phyloP scores from a whole-genome alignment of 1,284 basidiomycete species.

The Puccinia polysora region DNA sequence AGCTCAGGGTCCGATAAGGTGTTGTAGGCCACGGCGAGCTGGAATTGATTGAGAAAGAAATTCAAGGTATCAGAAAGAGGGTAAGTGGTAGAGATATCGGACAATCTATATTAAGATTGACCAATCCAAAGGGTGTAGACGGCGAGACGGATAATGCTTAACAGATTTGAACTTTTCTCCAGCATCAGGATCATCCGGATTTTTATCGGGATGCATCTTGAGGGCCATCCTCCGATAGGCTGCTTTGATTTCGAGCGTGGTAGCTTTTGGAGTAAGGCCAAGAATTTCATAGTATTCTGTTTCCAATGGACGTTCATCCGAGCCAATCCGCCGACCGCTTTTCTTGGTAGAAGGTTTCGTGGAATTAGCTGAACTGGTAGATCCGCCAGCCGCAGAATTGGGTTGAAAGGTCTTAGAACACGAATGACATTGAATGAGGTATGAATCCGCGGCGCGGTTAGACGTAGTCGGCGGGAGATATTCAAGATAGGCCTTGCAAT shows the following conservation, averaged over 20 bases:
- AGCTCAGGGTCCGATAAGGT: constrained; percentile 74
- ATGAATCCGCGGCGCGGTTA: not conserved
- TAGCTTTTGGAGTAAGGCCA: constrained; percentile 68
- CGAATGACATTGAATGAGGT: constrained; percentile 23
- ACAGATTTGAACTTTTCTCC: constrained; percentile 65
- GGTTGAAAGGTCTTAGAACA: constrained; percentile 34
- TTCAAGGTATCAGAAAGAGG: not conserved
- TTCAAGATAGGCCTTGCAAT: constrained; percentile 41
- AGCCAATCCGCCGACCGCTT: constrained; percentile 64
- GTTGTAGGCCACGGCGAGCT: constrained; percentile 59
- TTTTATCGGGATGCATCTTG: constrained; percentile 63
- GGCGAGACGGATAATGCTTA: constrained; percentile 46
- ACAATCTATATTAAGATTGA: not conserved
- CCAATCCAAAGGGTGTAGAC: not conserved
- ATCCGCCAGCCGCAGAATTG: constrained; percentile 1
- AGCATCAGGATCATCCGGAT: constrained; percentile 83
- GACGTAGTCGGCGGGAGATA: constrained; percentile 18
- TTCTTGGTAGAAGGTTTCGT: constrained; percentile 18
- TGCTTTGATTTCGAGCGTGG: constrained; percentile 85
- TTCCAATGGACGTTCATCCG: constrained; percentile 81
- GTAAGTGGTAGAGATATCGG: not conserved
- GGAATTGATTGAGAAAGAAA: not conserved
- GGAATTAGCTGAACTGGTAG: not conserved
- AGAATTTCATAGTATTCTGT: constrained; percentile 74
- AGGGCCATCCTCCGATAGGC: constrained; percentile 74